These are phyloP conservation scores for Fomitopsis serialis DNA, from an alignment of 768 basidiomycete genomes.

Conservation along the genomic window DNA sequence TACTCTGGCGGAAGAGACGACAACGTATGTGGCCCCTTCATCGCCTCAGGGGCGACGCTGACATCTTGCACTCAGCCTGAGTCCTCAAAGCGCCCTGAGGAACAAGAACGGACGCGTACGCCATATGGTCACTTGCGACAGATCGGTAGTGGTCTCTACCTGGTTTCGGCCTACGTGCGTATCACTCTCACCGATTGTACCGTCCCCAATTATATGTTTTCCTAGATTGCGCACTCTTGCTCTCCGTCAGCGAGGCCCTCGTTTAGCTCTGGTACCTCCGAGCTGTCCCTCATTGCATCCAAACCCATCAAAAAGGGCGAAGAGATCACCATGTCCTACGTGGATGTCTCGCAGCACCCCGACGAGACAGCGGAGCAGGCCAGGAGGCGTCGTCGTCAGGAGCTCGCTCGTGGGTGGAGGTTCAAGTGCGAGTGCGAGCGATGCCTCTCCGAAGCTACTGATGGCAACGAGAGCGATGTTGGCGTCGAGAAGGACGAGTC, in stretches of 20 bases:
- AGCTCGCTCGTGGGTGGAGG: slow-evolving; percentile 77
- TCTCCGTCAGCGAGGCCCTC: slow-evolving; percentile 58
- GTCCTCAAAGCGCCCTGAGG: slow-evolving; percentile 54
- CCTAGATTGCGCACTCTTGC: slow-evolving; percentile 68
- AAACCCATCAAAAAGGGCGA: slow-evolving; percentile 70
- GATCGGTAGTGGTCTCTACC: slow-evolving; percentile 71
- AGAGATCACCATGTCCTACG: slow-evolving; percentile 69
- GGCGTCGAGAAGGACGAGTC: slow-evolving; percentile 47
- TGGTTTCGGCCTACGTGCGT: slow-evolving; percentile 67
- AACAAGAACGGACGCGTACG: slow-evolving; percentile 70
- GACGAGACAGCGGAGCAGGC: slow-evolving; percentile 51
- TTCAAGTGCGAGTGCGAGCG: slow-evolving; percentile 71
- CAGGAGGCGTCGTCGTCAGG: slow-evolving; percentile 59
- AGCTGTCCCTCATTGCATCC: slow-evolving; percentile 65
- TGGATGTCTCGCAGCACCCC: slow-evolving; percentile 55
- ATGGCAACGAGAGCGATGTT: slow-evolving; percentile 23
- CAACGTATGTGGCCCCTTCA: slow-evolving; percentile 41
- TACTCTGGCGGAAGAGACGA: slow-evolving; percentile 62
- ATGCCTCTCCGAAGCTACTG: slow-evolving; percentile 33
- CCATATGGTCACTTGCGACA: slow-evolving; percentile 72
- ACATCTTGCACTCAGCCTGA: slow-evolving; percentile 37
- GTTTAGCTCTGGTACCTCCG: slow-evolving; percentile 61
- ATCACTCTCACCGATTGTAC: neutral
- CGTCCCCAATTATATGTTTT: neutral
- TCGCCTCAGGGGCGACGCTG: neutral